phyloP scores from a whole-genome alignment of 2,329 filamentous ascomycete genomes.

The Pseudopithomyces maydicus region DNA sequence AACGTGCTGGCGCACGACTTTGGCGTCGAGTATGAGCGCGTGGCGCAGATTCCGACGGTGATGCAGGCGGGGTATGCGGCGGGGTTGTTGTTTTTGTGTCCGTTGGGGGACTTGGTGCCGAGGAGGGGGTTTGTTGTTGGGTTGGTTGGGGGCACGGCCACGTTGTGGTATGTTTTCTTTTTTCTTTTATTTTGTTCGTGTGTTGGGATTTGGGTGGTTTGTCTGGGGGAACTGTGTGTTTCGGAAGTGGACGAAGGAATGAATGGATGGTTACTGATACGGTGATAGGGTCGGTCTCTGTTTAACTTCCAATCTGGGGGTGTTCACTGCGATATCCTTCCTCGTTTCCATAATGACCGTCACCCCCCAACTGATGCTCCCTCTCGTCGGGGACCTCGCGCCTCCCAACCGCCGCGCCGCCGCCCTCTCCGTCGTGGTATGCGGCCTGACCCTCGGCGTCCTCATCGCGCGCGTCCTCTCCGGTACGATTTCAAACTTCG shows the following conservation, averaged over 20 bases:
- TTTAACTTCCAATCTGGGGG: conserved; percentile 66
- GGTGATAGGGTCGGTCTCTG: conserved; percentile 77
- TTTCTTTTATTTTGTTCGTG: too few relatives aligned
- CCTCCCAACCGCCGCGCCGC: conserved; percentile 70
- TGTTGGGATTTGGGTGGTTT: too few relatives aligned
- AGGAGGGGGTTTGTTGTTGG: conserved; percentile 71
- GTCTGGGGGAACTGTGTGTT: neutral
- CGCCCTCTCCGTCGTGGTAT: conserved; percentile 74
- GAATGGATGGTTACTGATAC: neutral
- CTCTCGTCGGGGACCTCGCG: conserved; percentile 78
- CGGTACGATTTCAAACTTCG: conserved; percentile 75
- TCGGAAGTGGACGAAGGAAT: neutral
- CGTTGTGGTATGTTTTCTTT: conserved; percentile 59
- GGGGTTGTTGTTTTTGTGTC: conserved; percentile 75
- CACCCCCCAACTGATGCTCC: conserved; percentile 76
- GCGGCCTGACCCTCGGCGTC: conserved; percentile 75
- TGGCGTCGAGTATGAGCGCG: conserved; percentile 69
- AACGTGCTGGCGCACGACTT: conserved; percentile 77
- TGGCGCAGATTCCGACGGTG: conserved; percentile 72
- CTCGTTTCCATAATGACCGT: conserved; percentile 78
- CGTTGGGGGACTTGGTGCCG: conserved; percentile 71
- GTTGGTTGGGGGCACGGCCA: conserved; percentile 70
- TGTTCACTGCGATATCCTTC: conserved; percentile 74
- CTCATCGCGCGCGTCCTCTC: conserved; percentile 76
- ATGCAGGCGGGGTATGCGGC: conserved; percentile 80